Percentiles rank a stretch among this genome's conserved stretches.
These are phyloP conservation scores for Yamadazyma sp. DNA, from an alignment of 1,139 yeast species.

Conservation along the genomic window DNA sequence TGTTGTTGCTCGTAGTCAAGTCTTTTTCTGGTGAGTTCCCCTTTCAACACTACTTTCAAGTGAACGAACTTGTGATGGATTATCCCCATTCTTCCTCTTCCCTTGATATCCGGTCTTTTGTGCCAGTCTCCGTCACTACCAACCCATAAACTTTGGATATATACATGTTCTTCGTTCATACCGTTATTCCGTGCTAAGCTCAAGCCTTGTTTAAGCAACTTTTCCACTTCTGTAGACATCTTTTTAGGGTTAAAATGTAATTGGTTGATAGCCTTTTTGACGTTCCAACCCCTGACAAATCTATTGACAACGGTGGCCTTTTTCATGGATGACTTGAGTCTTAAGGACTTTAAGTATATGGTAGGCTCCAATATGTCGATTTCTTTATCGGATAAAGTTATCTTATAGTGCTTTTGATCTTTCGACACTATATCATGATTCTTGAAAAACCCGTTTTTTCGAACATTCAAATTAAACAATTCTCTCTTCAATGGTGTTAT, in stretches of 20 bases:
- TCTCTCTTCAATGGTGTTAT: slow-evolving; percentile 74
- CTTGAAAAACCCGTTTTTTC: slow-evolving; percentile 71
- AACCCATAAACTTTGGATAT: slow-evolving; percentile 83
- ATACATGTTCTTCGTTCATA: slow-evolving; percentile 60
- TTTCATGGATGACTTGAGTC: slow-evolving; percentile 83
- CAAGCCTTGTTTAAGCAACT: slow-evolving; percentile 69
- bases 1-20: slow-evolving; percentile 57
- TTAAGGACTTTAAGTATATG: slow-evolving; percentile 69
- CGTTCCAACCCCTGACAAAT: slow-evolving; percentile 67
- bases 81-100: slow-evolving; percentile 87
- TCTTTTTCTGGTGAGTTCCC: slow-evolving; percentile 61
- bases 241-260: slow-evolving; percentile 85
- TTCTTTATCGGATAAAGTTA: slow-evolving; percentile 62
- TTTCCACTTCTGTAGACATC: slow-evolving; percentile 77
- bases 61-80: slow-evolving; percentile 77
- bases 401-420: slow-evolving; percentile 50
- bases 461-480: slow-evolving; percentile 62
- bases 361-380: slow-evolving; percentile 83
- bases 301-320: slow-evolving; percentile 83
- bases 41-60: slow-evolving; percentile 72
- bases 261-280: slow-evolving; percentile 84
- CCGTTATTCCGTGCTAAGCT: slow-evolving; percentile 65
- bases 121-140: slow-evolving; percentile 83
- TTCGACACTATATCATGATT: slow-evolving; percentile 56
- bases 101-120: slow-evolving; percentile 79